A percentile compares a stretch with the other conserved stretches of the same genome.
These are phyloP conservation scores for Aureobasidium lini DNA, from an alignment of 2,329 filamentous ascomycete genomes.

Conservation along the genomic window DNA sequence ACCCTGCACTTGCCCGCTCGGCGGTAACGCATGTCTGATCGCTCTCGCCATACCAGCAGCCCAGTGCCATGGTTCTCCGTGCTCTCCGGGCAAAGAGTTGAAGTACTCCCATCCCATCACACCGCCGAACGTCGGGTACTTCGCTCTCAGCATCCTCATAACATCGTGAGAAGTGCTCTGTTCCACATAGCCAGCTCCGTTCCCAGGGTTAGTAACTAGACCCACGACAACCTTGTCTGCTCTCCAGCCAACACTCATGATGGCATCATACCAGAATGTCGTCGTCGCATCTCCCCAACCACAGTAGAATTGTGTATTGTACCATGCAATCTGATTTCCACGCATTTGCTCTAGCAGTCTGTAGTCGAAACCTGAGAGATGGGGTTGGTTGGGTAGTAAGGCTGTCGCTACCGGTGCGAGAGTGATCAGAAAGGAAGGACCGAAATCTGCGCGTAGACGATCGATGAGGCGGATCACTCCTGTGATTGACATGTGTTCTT, in stretches of 20 bases:
- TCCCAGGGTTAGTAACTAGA: slow-evolving; percentile 68
- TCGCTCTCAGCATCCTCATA: slow-evolving; percentile 48
- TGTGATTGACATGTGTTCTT: slow-evolving; percentile 63
- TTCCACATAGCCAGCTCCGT: slow-evolving; percentile 58
- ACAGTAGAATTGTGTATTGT: slow-evolving; percentile 90
- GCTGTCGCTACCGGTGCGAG: slow-evolving; percentile 76
- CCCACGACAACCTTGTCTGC: slow-evolving; percentile 70
- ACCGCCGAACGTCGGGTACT: slow-evolving; percentile 68
- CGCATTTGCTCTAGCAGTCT: slow-evolving; percentile 61
- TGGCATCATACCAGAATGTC: slow-evolving; percentile 44
- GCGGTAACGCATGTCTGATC: slow-evolving; percentile 28
- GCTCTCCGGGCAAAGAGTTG: slow-evolving; percentile 64
- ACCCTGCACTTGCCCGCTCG: slow-evolving; percentile 13
- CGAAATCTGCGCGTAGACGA: slow-evolving; percentile 55
- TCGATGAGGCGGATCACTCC: slow-evolving; percentile 50
- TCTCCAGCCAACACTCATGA: slow-evolving; percentile 59
- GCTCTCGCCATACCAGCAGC: slow-evolving; percentile 55
- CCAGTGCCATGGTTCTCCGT: slow-evolving; percentile 67
- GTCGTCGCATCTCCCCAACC: slow-evolving; percentile 67
- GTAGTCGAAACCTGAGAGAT: slow-evolving; percentile 79
- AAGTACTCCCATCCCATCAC: slow-evolving; percentile 97
- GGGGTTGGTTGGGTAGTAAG: slow-evolving; percentile 48
- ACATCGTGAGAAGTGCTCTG: slow-evolving; percentile 51
- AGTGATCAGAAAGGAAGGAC: slow-evolving; percentile 64
- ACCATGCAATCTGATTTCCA: slow-evolving; percentile 66